These are phyloP conservation scores for Litsea cubeba DNA, from an alignment of 164 flowering plant genomes.

Conservation along the genomic window DNA sequence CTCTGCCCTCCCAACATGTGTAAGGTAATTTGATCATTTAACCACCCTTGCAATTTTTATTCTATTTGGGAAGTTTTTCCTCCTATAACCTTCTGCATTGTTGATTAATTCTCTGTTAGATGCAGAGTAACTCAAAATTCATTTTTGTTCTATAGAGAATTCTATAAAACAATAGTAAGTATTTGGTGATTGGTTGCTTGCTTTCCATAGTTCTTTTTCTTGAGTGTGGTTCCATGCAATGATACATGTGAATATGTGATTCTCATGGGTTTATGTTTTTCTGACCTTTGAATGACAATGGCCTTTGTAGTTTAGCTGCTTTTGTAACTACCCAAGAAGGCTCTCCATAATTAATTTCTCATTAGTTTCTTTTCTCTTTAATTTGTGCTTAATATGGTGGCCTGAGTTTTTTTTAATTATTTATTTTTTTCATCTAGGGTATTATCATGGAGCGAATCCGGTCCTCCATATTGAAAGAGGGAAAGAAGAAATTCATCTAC, in stretches of 20 bases:
- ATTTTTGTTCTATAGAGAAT: background rate
- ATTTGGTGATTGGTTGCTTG: background rate
- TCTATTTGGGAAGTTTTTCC: background rate
- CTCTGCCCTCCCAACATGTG: conserved; percentile 91
- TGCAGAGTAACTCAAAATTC: too few relatives aligned
- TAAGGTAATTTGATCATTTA: conserved; percentile 46
- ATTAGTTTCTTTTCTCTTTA: background rate
- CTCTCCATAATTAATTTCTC: background rate
- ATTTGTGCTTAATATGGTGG: background rate
- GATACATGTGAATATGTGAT: background rate
- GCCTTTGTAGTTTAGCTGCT: background rate
- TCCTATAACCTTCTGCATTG: too few relatives aligned
- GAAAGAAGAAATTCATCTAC: conserved; percentile 35
- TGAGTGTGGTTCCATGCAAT: too few relatives aligned
- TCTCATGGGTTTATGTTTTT: background rate
- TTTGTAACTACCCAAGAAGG: background rate
- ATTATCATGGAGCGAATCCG: conserved; percentile 47
- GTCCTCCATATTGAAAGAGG: conserved; percentile 15
- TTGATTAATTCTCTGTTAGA: too few relatives aligned
- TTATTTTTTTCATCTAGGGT: conserved; percentile 29
- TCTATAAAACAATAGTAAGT: background rate
- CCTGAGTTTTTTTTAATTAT: background rate
- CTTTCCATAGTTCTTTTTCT: background rate
- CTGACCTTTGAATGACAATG: too few relatives aligned
- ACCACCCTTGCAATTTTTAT: background rate